Evolutionary conservation across 129 eudicot genomes (phyloP).

Genomic region (Tagetes patula): DNA sequence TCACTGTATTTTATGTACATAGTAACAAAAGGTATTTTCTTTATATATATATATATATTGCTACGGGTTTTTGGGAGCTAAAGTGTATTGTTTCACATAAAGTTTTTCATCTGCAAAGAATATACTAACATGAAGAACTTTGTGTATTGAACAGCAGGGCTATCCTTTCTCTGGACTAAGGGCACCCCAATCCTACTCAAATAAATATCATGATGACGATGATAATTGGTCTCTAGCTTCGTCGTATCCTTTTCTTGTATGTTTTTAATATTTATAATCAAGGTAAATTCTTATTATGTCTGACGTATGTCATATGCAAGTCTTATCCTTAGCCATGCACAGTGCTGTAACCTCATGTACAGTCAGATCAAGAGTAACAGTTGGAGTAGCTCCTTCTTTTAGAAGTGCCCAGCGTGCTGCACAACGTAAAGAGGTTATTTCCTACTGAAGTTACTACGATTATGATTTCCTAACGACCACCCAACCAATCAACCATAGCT

Average conservation of each 20-base stretch:
- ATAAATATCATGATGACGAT: constrained; percentile 65
- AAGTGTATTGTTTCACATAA: background rate
- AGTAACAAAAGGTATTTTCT: too few relatives aligned
- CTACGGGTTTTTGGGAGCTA: constrained; percentile 4
- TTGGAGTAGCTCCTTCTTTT: constrained; percentile 85
- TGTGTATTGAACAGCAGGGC: constrained; percentile 27
- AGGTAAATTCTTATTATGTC: background rate
- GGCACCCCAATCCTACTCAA: constrained; percentile 27
- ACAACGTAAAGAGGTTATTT: constrained; percentile 78
- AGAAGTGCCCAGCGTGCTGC: constrained; percentile 55
- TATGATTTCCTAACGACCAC: background rate
- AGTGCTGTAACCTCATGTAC: constrained; percentile 78
- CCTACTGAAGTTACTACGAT: background rate
- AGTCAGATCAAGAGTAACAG: constrained; percentile 60
- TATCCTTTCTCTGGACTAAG: constrained; percentile 48
- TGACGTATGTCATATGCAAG: constrained; percentile 14
- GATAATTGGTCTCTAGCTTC: constrained; percentile 92
- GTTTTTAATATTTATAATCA: background rate
- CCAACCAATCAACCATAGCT: too few relatives aligned
- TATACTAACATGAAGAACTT: constrained; percentile 26
- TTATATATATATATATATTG: background rate
- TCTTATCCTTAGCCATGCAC: constrained; percentile 52
- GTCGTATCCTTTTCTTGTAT: constrained; percentile 72
- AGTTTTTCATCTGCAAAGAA: background rate
- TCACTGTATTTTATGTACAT: background rate